These are phyloP conservation scores for Starmera amethionina DNA, from an alignment of 805 yeast genomes.

Conservation along the genomic window DNA sequence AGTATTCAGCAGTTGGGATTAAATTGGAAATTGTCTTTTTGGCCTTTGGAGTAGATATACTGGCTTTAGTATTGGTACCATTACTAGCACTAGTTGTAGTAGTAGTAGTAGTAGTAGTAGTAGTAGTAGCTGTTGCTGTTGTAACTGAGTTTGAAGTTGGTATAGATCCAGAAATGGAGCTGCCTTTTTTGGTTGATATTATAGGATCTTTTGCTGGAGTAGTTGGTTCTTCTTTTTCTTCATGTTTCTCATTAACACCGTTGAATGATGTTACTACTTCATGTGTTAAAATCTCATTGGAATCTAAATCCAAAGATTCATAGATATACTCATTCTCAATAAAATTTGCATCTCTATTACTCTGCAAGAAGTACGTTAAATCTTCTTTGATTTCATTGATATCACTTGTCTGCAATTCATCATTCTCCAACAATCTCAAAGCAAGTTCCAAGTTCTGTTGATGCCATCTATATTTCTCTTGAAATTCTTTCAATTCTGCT, in stretches of 20 bases:
- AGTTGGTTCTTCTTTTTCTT: slow-evolving; percentile 4
- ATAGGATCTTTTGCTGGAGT: slow-evolving; percentile 20
- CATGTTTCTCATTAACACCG: slow-evolving; percentile 4
- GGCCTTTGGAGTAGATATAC: neutral
- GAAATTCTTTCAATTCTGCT: slow-evolving; percentile 49
- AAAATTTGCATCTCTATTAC: slow-evolving; percentile 84
- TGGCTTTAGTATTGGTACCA: neutral
- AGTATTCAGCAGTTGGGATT: neutral
- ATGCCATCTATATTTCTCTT: slow-evolving; percentile 74
- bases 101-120: slow-evolving; percentile 6
- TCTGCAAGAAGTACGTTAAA: slow-evolving; percentile 82
- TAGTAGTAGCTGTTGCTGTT: slow-evolving; percentile 16
- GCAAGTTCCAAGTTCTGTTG: slow-evolving; percentile 68
- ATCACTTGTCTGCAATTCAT: slow-evolving; percentile 64
- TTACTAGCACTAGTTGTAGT: neutral
- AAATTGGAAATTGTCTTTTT: neutral
- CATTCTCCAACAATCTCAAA: slow-evolving; percentile 69
- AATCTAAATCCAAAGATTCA: slow-evolving; percentile 69
- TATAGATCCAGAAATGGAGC: no score
- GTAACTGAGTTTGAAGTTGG: slow-evolving; percentile 10
- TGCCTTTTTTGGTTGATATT: slow-evolving; percentile 23
- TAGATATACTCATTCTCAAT: slow-evolving; percentile 90
- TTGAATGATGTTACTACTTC: slow-evolving; percentile 31
- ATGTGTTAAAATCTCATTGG: slow-evolving; percentile 39
- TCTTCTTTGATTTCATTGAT: slow-evolving; percentile 78